phyloP scores from a whole-genome alignment of 2,329 filamentous ascomycete species.

The Chalara sp. region DNA sequence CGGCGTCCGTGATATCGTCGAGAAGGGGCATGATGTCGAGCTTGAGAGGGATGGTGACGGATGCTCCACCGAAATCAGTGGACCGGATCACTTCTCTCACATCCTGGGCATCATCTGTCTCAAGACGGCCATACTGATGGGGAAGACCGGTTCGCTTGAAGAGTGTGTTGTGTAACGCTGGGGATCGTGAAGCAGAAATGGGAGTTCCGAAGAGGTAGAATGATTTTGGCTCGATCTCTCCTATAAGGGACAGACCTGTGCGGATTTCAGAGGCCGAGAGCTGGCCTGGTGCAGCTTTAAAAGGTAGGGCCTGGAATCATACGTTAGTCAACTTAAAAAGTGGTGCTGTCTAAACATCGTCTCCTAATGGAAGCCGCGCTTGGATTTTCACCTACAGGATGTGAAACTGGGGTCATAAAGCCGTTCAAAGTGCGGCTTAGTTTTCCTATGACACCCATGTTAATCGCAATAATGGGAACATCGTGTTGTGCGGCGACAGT shows the following conservation, averaged over 20 bases:
- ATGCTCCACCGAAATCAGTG: slow-evolving; percentile 81
- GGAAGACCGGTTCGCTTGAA: slow-evolving; percentile 74
- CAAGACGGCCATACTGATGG: slow-evolving; percentile 69
- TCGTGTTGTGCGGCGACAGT: slow-evolving; percentile 66
- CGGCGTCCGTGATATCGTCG: slow-evolving; percentile 73
- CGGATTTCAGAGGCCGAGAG: slow-evolving; percentile 86
- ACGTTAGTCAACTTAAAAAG: too few species aligned
- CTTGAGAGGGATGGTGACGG: slow-evolving; percentile 93
- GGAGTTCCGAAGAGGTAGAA: slow-evolving; percentile 89
- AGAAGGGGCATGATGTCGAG: slow-evolving; percentile 76
- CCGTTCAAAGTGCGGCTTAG: slow-evolving; percentile 83
- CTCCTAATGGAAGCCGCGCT: too few species aligned
- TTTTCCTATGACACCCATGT: slow-evolving; percentile 87
- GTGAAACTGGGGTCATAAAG: slow-evolving; percentile 92
- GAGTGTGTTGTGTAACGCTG: slow-evolving; percentile 81
- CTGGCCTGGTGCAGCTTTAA: slow-evolving; percentile 90
- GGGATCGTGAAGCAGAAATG: slow-evolving; percentile 75
- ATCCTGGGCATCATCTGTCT: slow-evolving; percentile 61
- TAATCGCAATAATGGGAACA: slow-evolving; percentile 86
- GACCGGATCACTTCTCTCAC: slow-evolving; percentile 60
- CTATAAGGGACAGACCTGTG: slow-evolving; percentile 68
- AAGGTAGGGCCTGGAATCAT: slow-evolving; percentile 51
- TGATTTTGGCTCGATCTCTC: slow-evolving; percentile 65
- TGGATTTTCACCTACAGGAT: slow-evolving; percentile 43
- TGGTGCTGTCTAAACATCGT: too few species aligned